phyloP scores from a whole-genome alignment of 2,329 filamentous ascomycete genomes.

The Microdochium trichocladiopsis region DNA sequence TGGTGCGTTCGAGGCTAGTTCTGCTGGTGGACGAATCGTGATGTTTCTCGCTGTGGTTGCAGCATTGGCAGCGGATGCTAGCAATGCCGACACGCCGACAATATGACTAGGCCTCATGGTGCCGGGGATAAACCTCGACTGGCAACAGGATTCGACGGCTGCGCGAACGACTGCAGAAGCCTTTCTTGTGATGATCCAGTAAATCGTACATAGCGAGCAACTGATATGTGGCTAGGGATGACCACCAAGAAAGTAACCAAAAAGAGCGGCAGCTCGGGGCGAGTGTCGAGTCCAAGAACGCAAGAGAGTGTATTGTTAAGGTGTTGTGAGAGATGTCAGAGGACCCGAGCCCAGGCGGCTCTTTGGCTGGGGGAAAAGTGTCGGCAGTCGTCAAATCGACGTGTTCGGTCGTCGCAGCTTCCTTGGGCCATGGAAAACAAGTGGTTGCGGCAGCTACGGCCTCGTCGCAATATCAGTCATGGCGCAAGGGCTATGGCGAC shows the following conservation, averaged over 20 bases:
- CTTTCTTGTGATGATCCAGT: conserved; percentile 11
- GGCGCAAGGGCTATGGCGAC: no score
- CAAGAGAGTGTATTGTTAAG: not conserved
- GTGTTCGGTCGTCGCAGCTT: no score
- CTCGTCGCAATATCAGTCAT: no score
- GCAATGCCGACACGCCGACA: conserved; percentile 8
- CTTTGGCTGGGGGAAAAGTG: no score
- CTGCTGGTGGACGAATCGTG: not conserved
- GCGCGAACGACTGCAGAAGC: no score
- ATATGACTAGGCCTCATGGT: conserved; percentile 12
- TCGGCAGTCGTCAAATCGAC: no score
- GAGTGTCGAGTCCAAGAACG: conserved; percentile 44
- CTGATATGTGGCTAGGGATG: conserved; percentile 15
- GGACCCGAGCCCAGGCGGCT: not conserved
- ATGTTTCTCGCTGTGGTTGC: conserved; percentile 2
- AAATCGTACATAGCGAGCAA: conserved; percentile 18
- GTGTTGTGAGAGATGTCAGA: not conserved
- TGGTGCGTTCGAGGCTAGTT: no score
- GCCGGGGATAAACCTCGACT: not conserved
- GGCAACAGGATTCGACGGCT: no score
- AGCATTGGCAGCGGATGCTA: conserved; percentile 11
- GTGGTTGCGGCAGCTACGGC: no score
- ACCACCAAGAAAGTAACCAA: conserved; percentile 15
- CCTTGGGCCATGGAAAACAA: no score
- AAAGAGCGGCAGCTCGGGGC: conserved; percentile 11